These are phyloP conservation scores for Colletotrichum sp. DNA, from an alignment of 2,329 filamentous ascomycete species.

Conservation along the genomic window DNA sequence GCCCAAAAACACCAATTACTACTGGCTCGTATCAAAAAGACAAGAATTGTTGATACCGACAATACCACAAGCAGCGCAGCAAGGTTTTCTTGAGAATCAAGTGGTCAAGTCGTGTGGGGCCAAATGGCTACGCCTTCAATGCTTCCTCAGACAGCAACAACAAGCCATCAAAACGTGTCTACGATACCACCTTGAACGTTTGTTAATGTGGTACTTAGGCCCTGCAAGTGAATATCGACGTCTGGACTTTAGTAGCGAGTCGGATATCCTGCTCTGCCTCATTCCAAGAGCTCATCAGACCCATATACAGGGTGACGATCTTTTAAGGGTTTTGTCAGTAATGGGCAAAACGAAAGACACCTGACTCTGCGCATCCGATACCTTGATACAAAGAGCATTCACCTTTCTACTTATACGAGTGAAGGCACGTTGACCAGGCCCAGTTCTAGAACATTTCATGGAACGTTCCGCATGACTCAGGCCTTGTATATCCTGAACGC, in stretches of 20 bases:
- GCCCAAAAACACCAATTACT: neutral
- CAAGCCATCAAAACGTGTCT: neutral
- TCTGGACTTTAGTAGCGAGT: neutral
- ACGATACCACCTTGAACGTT: neutral
- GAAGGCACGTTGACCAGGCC: neutral
- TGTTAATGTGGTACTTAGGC: neutral
- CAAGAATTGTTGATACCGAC: fast-evolving
- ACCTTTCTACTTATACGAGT: neutral
- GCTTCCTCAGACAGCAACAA: neutral
- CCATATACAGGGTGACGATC: neutral
- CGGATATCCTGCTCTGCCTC: neutral
- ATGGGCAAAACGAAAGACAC: too few species aligned
- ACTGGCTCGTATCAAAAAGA: neutral
- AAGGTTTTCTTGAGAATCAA: neutral
- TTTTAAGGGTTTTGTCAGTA: neutral
- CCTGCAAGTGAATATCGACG: neutral
- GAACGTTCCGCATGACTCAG: neutral
- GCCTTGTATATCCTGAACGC: neutral
- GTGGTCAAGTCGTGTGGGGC: neutral
- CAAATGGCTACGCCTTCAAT: neutral
- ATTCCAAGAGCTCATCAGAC: neutral
- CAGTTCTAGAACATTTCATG: neutral
- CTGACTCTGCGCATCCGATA: neutral
- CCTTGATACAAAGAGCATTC: neutral
- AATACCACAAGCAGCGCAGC: neutral